These are phyloP conservation scores for Cajanus cajan DNA, from an alignment of 306 rosid species.

Conservation along the genomic window DNA sequence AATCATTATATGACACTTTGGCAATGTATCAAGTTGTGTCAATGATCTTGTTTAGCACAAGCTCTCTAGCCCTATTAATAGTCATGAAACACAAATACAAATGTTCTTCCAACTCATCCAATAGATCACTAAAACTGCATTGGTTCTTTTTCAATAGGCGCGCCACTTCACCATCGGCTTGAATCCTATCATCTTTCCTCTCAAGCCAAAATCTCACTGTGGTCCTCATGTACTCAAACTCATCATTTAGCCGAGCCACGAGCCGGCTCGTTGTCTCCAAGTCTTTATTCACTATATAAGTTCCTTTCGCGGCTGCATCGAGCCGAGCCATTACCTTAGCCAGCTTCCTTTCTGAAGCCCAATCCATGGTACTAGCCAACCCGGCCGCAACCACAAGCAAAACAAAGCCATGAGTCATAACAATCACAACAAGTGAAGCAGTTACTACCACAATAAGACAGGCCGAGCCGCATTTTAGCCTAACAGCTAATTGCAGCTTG, in stretches of 20 bases:
- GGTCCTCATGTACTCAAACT: slow-evolving; percentile 56
- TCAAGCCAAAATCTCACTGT: slow-evolving; percentile 56
- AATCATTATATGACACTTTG: not conserved
- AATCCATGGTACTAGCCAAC: slow-evolving; percentile 24
- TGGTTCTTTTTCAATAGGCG: slow-evolving; percentile 51
- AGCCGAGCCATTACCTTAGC: slow-evolving; percentile 40
- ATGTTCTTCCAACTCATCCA: slow-evolving; percentile 86
- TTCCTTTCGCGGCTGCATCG: slow-evolving; percentile 70
- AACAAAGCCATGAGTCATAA: slow-evolving; percentile 54
- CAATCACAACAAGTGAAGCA: slow-evolving; percentile 43
- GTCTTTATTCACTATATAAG: slow-evolving; percentile 63
- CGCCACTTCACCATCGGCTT: slow-evolving; percentile 50
- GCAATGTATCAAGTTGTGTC: not conserved
- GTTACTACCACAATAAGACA: slow-evolving; percentile 39
- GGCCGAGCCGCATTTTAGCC: slow-evolving; percentile 40
- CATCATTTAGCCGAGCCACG: slow-evolving; percentile 58
- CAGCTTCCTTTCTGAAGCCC: slow-evolving; percentile 34
- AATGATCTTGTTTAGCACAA: slow-evolving; percentile 54
- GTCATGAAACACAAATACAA: slow-evolving; percentile 85
- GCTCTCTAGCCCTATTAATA: slow-evolving; percentile 71
- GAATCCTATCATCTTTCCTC: slow-evolving; percentile 39
- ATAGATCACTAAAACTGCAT: slow-evolving; percentile 49
- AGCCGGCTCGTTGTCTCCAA: slow-evolving; percentile 62
- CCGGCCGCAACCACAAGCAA: slow-evolving; percentile 53
- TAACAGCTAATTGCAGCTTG: slow-evolving; percentile 31